Conservation (phyloP, 345 rosid genomes). For the Litchi chinensis region DNA sequence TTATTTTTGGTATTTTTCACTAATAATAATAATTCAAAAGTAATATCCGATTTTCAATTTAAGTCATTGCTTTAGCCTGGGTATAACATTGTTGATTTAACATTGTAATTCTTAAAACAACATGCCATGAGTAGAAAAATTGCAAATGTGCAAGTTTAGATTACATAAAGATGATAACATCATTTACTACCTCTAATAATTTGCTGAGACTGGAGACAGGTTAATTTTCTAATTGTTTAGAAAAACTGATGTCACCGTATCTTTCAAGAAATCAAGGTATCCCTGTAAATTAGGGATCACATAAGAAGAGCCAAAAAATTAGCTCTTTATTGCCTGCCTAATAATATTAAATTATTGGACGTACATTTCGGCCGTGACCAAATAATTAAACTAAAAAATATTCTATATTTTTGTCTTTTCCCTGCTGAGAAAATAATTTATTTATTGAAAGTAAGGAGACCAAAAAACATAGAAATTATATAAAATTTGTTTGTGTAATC, state of each 20-base stretch:
- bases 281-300: not conserved
- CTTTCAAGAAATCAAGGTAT: not conserved
- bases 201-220: not conserved
- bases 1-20: no score
- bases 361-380: not conserved
- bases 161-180: not conserved
- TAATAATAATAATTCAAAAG: no score
- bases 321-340: not conserved
- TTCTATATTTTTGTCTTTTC: not conserved
- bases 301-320: not conserved
- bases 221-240: not conserved
- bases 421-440: not conserved
- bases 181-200: not conserved
- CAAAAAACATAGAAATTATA: not conserved
- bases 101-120: no score
- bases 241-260: slow-evolving; percentile 10
- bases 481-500: not conserved
- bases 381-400: not conserved
- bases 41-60: no score
- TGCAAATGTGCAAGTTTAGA: no score
- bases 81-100: not conserved
- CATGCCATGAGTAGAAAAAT: not conserved
- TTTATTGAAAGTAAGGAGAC: not conserved
- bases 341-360: slow-evolving; percentile 4
- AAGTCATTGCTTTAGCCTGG: not conserved